Percentiles rank a stretch among this genome's conserved stretches.
These are phyloP conservation scores for Phytophthora kernoviae DNA, from an alignment of 352 stramenopile species.

Conservation along the genomic window DNA sequence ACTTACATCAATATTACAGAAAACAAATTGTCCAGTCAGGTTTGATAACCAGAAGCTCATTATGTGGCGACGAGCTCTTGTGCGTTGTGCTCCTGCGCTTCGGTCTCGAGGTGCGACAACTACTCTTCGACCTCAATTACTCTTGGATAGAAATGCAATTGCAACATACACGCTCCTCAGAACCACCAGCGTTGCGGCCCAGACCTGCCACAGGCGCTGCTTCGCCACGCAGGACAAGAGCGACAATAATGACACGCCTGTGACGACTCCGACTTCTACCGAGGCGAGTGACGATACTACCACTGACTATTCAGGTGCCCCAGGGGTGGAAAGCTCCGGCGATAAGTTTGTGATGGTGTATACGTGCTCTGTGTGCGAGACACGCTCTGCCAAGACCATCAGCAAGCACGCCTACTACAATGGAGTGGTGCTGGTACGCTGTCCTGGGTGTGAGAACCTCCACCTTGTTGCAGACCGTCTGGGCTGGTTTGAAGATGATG, in stretches of 20 bases:
- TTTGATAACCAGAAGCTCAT: not conserved
- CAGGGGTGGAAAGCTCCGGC: conserved; percentile 77
- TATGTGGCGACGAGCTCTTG: conserved; percentile 37
- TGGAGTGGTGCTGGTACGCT: conserved; percentile 97
- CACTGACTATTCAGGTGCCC: conserved; percentile 35
- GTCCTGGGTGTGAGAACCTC: conserved; percentile 97
- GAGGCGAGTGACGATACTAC: conserved; percentile 1
- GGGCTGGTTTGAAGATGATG: conserved; percentile 93
- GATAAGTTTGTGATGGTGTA: conserved; percentile 98
- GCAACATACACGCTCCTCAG: not conserved
- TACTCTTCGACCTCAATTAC: not conserved
- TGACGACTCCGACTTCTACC: conserved; percentile 2
- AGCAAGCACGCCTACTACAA: conserved; percentile 97
- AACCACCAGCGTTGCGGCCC: not conserved
- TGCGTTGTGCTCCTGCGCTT: conserved; percentile 17
- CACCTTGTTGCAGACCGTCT: conserved; percentile 97
- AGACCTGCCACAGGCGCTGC: conserved; percentile 14
- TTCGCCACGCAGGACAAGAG: conserved; percentile 21
- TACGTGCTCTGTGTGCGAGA: conserved; percentile 98
- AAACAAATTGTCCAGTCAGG: no score
- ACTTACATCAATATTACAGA: no score
- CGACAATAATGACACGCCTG: conserved; percentile 8
- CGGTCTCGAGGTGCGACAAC: not conserved
- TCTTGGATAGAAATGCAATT: not conserved
- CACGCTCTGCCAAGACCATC: conserved; percentile 97